These are phyloP conservation scores for Danielia reshetovae DNA, from an alignment of 805 yeast species.

Conservation along the genomic window DNA sequence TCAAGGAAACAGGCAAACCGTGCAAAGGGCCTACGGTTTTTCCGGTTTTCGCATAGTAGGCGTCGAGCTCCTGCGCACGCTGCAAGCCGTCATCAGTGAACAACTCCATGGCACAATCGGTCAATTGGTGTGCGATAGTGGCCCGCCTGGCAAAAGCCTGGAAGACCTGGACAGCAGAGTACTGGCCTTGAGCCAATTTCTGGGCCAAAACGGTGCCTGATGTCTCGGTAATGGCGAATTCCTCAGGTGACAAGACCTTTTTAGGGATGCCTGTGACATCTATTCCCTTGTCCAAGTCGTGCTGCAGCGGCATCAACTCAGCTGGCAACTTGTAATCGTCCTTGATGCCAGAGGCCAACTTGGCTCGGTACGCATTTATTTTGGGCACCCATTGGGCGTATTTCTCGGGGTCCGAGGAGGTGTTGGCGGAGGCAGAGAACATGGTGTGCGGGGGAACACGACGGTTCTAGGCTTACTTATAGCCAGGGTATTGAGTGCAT, in stretches of 20 bases:
- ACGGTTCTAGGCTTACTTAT: no score
- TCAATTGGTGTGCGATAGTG: constrained; percentile 16
- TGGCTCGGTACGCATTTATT: constrained; percentile 25
- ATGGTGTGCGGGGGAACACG: no score
- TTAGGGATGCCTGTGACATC: constrained; percentile 11
- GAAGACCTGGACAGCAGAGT: constrained; percentile 12
- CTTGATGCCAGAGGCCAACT: constrained; percentile 18
- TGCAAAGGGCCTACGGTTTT: constrained; percentile 15
- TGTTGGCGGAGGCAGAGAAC: constrained; percentile 3
- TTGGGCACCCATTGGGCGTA: constrained; percentile 27
- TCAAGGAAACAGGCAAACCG: constrained; percentile 17
- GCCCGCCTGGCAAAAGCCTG: constrained; percentile 17
- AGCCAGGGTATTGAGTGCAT: no score
- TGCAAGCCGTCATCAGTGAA: constrained; percentile 17
- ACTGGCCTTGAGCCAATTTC: constrained; percentile 11
- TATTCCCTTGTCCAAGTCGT: constrained; percentile 13
- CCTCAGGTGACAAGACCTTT: constrained; percentile 8
- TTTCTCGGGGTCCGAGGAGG: constrained; percentile 7
- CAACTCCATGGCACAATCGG: constrained; percentile 19
- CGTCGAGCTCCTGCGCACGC: constrained; percentile 16
- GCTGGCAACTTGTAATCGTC: constrained; percentile 12
- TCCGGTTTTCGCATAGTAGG: constrained; percentile 7
- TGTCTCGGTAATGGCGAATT: constrained; percentile 9
- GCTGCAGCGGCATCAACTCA: constrained; percentile 11
- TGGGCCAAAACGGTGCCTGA: constrained; percentile 12